Conservation (phyloP, 257 asterid genomes). For the Solanum ahanhuiri region DNA sequence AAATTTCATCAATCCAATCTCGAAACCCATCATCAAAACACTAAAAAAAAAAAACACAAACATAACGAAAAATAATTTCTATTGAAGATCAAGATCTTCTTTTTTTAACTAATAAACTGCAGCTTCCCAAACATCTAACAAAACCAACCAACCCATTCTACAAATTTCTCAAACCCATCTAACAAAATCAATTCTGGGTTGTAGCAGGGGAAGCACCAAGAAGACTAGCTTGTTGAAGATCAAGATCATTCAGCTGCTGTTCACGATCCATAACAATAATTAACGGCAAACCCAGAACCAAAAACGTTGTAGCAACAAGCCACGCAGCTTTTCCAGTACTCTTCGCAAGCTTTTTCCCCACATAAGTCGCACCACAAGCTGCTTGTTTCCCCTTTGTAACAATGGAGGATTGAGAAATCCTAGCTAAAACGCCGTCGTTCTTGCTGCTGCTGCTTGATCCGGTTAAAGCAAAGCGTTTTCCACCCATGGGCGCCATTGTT, state of each 20-base stretch:
- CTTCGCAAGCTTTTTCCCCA: slow-evolving; percentile 41
- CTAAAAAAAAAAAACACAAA: not conserved
- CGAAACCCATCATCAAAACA: not conserved
- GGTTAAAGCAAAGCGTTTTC: not conserved
- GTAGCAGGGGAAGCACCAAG: not conserved
- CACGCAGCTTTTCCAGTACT: slow-evolving; percentile 11
- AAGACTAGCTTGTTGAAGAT: slow-evolving; percentile 9
- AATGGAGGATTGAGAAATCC: slow-evolving; percentile 28
- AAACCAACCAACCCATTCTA: not conserved
- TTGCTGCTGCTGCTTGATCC: not conserved
- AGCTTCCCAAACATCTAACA: not conserved
- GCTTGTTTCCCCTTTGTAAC: slow-evolving; percentile 30
- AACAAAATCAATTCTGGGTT: not conserved
- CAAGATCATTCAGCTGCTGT: slow-evolving; percentile 24
- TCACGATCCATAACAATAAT: not conserved
- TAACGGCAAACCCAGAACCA: not conserved
- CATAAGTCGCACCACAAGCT: slow-evolving; percentile 42
- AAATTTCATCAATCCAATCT: not conserved
- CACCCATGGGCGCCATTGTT: not conserved
- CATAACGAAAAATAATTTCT: not conserved
- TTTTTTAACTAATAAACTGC: not conserved
- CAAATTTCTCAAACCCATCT: not conserved
- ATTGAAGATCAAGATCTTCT: slow-evolving; percentile 27
- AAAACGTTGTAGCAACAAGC: not conserved
- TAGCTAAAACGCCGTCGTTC: slow-evolving; percentile 20